These are phyloP conservation scores for Fusarium mundagurra DNA, from an alignment of 2,329 filamentous ascomycete genomes.

Conservation along the genomic window DNA sequence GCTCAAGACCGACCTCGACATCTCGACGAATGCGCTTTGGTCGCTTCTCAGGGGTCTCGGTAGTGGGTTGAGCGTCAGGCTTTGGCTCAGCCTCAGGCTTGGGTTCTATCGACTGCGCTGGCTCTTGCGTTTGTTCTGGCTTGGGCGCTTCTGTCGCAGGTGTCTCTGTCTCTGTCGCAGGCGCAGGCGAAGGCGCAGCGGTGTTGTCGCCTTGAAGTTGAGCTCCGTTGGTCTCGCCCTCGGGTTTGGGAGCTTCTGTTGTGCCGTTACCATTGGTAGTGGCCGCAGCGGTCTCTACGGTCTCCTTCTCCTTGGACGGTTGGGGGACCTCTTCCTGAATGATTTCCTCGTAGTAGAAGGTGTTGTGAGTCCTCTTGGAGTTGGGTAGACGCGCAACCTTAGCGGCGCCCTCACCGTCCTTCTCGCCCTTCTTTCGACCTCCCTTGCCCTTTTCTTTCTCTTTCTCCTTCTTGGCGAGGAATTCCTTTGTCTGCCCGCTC, in stretches of 20 bases:
- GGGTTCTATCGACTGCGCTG: slow-evolving; percentile 34
- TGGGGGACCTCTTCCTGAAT: slow-evolving; percentile 61
- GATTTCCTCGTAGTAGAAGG: slow-evolving; percentile 79
- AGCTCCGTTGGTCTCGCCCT: slow-evolving; percentile 25
- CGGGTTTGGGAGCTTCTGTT: slow-evolving; percentile 20
- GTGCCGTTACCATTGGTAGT: slow-evolving; percentile 34
- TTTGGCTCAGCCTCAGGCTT: slow-evolving; percentile 31
- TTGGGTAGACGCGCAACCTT: slow-evolving; percentile 74
- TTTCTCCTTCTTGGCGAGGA: slow-evolving; percentile 83
- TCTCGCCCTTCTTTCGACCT: slow-evolving; percentile 61
- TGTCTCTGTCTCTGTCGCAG: not conserved
- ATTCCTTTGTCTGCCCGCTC: slow-evolving; percentile 82
- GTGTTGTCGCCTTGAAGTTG: slow-evolving; percentile 19
- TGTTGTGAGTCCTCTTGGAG: slow-evolving; percentile 73
- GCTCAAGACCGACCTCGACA: slow-evolving; percentile 80
- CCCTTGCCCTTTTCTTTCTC: slow-evolving; percentile 74
- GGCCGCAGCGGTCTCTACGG: slow-evolving; percentile 6
- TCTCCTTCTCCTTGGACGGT: slow-evolving; percentile 48
- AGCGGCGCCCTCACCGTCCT: slow-evolving; percentile 64
- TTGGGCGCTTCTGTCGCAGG: slow-evolving; percentile 40
- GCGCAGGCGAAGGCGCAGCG: not conserved
- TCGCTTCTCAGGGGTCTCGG: slow-evolving; percentile 54
- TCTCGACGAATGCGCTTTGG: slow-evolving; percentile 70
- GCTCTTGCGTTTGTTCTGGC: slow-evolving; percentile 35
- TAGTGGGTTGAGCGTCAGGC: slow-evolving; percentile 31